Evolutionary conservation across 495 filamentous ascomycete species (phyloP).

Genomic region (Aspergillus coremiiformis): DNA sequence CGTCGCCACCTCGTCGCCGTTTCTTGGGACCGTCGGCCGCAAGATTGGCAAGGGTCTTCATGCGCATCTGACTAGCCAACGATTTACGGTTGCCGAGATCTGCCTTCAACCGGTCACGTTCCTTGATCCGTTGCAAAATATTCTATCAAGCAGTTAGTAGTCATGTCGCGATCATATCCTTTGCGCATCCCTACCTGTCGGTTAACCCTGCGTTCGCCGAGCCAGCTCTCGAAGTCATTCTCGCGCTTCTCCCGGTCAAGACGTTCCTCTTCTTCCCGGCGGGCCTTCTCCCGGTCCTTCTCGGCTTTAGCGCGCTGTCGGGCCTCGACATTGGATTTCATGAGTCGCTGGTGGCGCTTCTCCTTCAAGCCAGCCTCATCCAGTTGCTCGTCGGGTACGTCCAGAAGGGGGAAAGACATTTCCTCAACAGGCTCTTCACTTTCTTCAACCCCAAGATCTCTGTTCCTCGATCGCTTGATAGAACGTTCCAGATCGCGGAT

Average conservation of each 20-base stretch:
- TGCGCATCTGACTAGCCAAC: slow-evolving; percentile 87
- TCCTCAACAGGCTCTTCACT: slow-evolving; percentile 67
- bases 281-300: slow-evolving; percentile 83
- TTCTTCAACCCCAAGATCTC: slow-evolving; percentile 80
- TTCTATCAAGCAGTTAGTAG: slow-evolving; percentile 19
- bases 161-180: neutral
- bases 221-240: slow-evolving; percentile 80
- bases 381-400: slow-evolving; percentile 83
- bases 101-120: slow-evolving; percentile 81
- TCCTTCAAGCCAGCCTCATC: slow-evolving; percentile 84
- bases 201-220: slow-evolving; percentile 67
- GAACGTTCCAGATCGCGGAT: slow-evolving; percentile 84
- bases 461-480: slow-evolving; percentile 80
- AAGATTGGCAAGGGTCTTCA: slow-evolving; percentile 96
- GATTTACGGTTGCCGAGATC: slow-evolving; percentile 95
- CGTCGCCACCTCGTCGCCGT: slow-evolving; percentile 69
- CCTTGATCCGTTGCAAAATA: slow-evolving; percentile 78
- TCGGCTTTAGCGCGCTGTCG: slow-evolving; percentile 86
- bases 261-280: slow-evolving; percentile 72
- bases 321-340: slow-evolving; percentile 92
- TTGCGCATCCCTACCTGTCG: slow-evolving; percentile 45
- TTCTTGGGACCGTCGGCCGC: slow-evolving; percentile 84
- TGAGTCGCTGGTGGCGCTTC: slow-evolving; percentile 82
- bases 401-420: slow-evolving; percentile 79
- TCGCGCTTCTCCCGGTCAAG: slow-evolving; percentile 76